Evolutionary conservation across 2,329 filamentous ascomycete species (phyloP).

Genomic region (Didymella glomerata): DNA sequence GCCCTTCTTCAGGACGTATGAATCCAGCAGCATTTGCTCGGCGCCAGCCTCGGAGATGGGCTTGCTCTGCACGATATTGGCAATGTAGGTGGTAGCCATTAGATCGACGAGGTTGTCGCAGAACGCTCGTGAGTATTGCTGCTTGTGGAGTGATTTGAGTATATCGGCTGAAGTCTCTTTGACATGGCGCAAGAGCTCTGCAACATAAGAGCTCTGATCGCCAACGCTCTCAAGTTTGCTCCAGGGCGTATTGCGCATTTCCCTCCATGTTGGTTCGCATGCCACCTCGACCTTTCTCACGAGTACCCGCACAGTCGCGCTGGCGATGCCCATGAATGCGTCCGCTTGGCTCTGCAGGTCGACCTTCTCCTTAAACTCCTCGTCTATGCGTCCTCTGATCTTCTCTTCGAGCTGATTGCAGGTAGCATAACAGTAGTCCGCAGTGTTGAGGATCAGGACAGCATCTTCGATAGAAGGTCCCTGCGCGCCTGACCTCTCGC

Average conservation of each 20-base stretch:
- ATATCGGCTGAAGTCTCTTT: slow-evolving; percentile 78
- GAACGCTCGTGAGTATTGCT: slow-evolving; percentile 92
- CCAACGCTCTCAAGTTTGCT: slow-evolving; percentile 90
- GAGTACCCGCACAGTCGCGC: slow-evolving; percentile 81
- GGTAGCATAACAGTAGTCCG: slow-evolving; percentile 95
- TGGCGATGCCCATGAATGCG: slow-evolving; percentile 93
- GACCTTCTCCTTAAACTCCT: slow-evolving; percentile 74
- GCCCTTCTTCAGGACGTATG: slow-evolving; percentile 85
- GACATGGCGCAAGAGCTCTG: slow-evolving; percentile 77
- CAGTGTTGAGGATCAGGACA: slow-evolving; percentile 90
- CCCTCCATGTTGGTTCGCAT: slow-evolving; percentile 88
- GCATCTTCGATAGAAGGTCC: slow-evolving; percentile 75
- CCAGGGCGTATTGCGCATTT: slow-evolving; percentile 98
- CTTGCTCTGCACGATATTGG: slow-evolving; percentile 85
- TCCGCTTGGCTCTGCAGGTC: slow-evolving; percentile 94
- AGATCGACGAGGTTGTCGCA: slow-evolving; percentile 95
- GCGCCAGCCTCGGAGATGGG: slow-evolving; percentile 94
- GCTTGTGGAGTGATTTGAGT: slow-evolving; percentile 80
- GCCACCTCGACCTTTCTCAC: slow-evolving; percentile 84
- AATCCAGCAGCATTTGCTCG: slow-evolving; percentile 97
- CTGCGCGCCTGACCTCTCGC: slow-evolving; percentile 64
- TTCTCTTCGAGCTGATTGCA: slow-evolving; percentile 94
- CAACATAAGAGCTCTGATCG: slow-evolving; percentile 92
- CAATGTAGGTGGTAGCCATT: slow-evolving; percentile 79
- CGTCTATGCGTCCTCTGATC: slow-evolving; percentile 88